Base-by-base conservation (phyloP, 1,284 basidiomycete species). In the Boletellus deceptivus region DNA sequence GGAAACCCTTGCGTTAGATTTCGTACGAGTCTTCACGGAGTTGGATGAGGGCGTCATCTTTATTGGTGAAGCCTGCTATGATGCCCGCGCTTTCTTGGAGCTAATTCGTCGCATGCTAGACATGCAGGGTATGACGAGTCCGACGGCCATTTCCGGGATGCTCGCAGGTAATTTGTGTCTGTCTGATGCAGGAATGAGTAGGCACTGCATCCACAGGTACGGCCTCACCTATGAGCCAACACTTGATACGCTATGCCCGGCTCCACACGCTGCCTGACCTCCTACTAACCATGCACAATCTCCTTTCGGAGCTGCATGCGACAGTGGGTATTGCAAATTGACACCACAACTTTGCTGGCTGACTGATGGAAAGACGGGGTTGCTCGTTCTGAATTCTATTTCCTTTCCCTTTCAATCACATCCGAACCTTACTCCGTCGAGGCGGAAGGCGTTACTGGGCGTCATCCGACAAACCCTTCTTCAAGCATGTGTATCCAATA, bases 361-460 rank as follows among this genome's bases (percentile, higher is more conserved):
- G 43, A 63, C 36, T 45, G 48, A 52, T 55, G 43, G 45, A 54
- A 20, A 58, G 86, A 72, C 74, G 35, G 70, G 76, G 2, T 71
- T 89, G 13, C 72, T 90, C 17, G 77, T 87, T 31, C 66, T 89
- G 38, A 82, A 79, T 61, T 85, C 83, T 0, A 72, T 89, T 27
- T 82, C 80, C 24, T 85, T 82, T 59, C 79, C 80, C 2, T 84
- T 87, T 55, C 84, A 86, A 65, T 62, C 69, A 14, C 61, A 72
- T 17, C 59, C 70, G 1, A 64, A 69, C 36, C 57, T 81, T 25
- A 64, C 65, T 8, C 65, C 59, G 3, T 60, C 69, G 13, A 71
- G 69, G 42, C 78, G 68, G 59, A 72, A 59, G 37, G 67, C 69
- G 10, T 61, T 83, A 24, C 64, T 86, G 8, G 77, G 79, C 18